Percentiles rank a stretch among this genome's conserved stretches.
phyloP scores from a whole-genome alignment of 148 eudicot genomes.

The Euryodendron excelsum region DNA sequence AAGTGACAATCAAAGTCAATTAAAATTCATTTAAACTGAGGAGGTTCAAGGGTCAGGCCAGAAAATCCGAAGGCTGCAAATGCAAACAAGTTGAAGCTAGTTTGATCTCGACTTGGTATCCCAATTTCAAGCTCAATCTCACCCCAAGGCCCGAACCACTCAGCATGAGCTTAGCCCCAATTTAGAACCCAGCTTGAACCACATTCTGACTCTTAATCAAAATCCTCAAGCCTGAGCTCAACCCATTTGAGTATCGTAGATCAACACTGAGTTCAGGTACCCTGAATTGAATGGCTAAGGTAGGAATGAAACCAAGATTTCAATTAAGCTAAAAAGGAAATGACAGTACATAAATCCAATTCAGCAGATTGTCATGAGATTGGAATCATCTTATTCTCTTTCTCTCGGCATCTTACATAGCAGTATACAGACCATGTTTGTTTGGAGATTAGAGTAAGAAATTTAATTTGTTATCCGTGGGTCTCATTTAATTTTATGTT shows the following conservation, averaged over 20 bases:
- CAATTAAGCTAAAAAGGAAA: background rate
- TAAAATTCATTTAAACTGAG: background rate
- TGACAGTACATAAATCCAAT: background rate
- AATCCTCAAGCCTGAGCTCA: background rate
- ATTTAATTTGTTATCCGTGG: too few species aligned
- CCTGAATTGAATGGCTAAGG: background rate
- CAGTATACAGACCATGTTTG: too few species aligned
- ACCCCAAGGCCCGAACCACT: background rate
- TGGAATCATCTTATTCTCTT: background rate
- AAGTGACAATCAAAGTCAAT: background rate
- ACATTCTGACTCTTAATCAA: background rate
- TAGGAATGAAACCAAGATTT: background rate
- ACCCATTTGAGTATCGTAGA: background rate
- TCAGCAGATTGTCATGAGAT: background rate
- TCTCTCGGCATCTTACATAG: constrained; percentile 3
- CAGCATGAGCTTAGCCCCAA: background rate
- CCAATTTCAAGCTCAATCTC: background rate
- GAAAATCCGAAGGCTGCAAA: background rate
- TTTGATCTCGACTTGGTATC: background rate
- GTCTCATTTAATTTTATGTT: too few species aligned
- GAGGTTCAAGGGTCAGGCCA: background rate
- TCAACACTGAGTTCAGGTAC: background rate
- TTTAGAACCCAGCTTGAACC: background rate
- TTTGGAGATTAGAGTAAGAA: too few species aligned
- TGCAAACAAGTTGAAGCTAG: background rate